Evolutionary conservation across 805 yeast species (phyloP).

Genomic region (Cyberlindnera euphorbiae): DNA sequence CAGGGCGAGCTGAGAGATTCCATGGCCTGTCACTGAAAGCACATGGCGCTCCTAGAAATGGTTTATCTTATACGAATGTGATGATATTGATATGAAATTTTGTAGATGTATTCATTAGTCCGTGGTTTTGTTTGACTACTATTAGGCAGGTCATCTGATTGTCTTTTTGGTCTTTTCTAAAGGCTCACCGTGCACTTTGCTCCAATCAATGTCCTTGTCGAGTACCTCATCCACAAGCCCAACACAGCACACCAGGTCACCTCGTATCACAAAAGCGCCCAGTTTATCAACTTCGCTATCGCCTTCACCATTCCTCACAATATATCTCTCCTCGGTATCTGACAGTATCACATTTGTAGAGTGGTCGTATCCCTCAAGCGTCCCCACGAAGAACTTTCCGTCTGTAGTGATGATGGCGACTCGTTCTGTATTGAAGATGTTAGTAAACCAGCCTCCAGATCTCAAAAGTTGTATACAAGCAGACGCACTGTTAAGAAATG

Average conservation of each 20-base stretch:
- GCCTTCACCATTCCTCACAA: constrained; percentile 31
- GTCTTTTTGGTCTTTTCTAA: constrained; percentile 23
- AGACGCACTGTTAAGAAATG: constrained; percentile 21
- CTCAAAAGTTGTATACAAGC: background rate
- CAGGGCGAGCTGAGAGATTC: constrained; percentile 28
- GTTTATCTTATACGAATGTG: background rate
- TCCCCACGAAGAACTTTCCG: constrained; percentile 47
- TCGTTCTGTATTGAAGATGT: constrained; percentile 30
- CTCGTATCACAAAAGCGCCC: constrained; percentile 52
- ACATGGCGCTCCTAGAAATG: background rate
- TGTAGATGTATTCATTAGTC: no score
- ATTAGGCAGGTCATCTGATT: constrained; percentile 12
- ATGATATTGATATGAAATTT: no score
- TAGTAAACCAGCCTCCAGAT: constrained; percentile 2
- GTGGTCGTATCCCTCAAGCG: constrained; percentile 58
- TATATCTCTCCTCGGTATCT: constrained; percentile 45
- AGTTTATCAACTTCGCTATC: constrained; percentile 27
- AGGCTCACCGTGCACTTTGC: constrained; percentile 22
- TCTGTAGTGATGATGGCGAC: constrained; percentile 55
- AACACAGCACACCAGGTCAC: constrained; percentile 53
- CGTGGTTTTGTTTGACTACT: background rate
- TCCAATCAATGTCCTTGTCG: constrained; percentile 35
- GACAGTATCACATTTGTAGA: constrained; percentile 55
- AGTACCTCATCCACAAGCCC: constrained; percentile 45
- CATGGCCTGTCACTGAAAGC: constrained; percentile 25